phyloP scores from a whole-genome alignment of 2,329 filamentous ascomycete genomes.

The Nemania bipapillata region DNA sequence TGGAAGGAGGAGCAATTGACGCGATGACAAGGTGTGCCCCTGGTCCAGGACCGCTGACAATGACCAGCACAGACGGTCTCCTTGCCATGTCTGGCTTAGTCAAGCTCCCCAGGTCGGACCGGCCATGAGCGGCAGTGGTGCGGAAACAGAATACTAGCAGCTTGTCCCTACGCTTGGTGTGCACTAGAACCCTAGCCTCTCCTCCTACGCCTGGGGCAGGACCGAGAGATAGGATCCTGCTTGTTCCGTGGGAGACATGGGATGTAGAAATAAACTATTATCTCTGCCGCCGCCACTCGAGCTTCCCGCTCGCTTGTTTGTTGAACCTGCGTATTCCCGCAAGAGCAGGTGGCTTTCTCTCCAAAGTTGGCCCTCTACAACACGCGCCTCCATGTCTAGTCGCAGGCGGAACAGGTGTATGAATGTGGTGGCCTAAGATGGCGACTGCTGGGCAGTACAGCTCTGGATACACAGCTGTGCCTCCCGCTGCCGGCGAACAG shows the following conservation, averaged over 20 bases:
- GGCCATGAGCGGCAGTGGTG: slow-evolving; percentile 30
- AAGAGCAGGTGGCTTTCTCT: slow-evolving; percentile 4
- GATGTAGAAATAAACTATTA: slow-evolving; percentile 35
- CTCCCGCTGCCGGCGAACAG: slow-evolving; percentile 23
- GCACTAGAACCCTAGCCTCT: not conserved
- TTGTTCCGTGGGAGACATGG: slow-evolving; percentile 14
- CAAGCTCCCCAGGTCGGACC: slow-evolving; percentile 17
- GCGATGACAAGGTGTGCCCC: slow-evolving; percentile 27
- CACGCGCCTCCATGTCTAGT: slow-evolving; percentile 30
- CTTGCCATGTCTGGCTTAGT: slow-evolving; percentile 15
- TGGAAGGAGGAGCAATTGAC: slow-evolving; percentile 18
- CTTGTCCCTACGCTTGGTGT: not conserved
- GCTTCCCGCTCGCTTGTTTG: slow-evolving; percentile 26
- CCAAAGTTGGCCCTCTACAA: slow-evolving; percentile 6
- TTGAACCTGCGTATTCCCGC: slow-evolving; percentile 12
- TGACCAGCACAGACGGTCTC: slow-evolving; percentile 17
- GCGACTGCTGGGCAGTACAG: slow-evolving; percentile 33
- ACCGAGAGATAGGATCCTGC: slow-evolving; percentile 28
- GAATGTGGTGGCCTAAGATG: slow-evolving; percentile 40
- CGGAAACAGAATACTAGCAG: slow-evolving; percentile 21
- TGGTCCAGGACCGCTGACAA: slow-evolving; percentile 21
- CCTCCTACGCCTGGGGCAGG: slow-evolving; percentile 26
- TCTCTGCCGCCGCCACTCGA: slow-evolving; percentile 25
- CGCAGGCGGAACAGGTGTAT: slow-evolving; percentile 21
- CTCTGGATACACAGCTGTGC: slow-evolving; percentile 33